Evolutionary conservation across 139 green algal genomes (phyloP).

Genomic region (Astrephomene gubernaculifera): DNA sequence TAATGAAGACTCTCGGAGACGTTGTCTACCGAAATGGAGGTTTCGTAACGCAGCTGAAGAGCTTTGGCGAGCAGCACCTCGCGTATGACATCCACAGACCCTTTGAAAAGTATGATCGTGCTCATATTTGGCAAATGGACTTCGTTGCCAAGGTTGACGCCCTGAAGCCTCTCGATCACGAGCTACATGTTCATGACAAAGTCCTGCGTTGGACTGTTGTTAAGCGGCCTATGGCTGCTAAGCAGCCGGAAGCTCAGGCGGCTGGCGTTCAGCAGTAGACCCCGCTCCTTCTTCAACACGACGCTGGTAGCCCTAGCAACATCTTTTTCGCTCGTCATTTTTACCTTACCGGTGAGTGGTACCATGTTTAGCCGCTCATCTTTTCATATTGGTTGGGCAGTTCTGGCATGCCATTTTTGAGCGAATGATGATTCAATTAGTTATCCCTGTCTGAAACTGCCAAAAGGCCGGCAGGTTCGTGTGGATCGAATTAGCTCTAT

Average conservation of each 20-base stretch:
- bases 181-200: slow-evolving; percentile 74
- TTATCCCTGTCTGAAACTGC: slow-evolving; percentile 85
- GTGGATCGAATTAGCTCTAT: slow-evolving; percentile 85
- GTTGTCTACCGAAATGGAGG: slow-evolving; percentile 73
- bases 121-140: slow-evolving; percentile 84
- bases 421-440: slow-evolving; percentile 57
- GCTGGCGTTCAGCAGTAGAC: slow-evolving; percentile 48
- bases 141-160: slow-evolving; percentile 66
- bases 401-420: neutral
- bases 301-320: neutral
- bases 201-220: slow-evolving; percentile 79
- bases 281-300: slow-evolving; percentile 23
- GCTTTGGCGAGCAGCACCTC: slow-evolving; percentile 76
- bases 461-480: slow-evolving; percentile 60
- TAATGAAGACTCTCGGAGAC: slow-evolving; percentile 67
- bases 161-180: slow-evolving; percentile 69
- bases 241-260: neutral
- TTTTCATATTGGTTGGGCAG: neutral
- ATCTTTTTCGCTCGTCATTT: neutral
- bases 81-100: slow-evolving; percentile 80
- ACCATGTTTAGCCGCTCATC: neutral
- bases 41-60: slow-evolving; percentile 78
- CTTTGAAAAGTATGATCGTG: slow-evolving; percentile 70
- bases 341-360: too few relatives aligned
- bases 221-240: slow-evolving; percentile 54